Conservation (phyloP, 164 flowering plant species). For the Tetrastigma voinierianum region DNA sequence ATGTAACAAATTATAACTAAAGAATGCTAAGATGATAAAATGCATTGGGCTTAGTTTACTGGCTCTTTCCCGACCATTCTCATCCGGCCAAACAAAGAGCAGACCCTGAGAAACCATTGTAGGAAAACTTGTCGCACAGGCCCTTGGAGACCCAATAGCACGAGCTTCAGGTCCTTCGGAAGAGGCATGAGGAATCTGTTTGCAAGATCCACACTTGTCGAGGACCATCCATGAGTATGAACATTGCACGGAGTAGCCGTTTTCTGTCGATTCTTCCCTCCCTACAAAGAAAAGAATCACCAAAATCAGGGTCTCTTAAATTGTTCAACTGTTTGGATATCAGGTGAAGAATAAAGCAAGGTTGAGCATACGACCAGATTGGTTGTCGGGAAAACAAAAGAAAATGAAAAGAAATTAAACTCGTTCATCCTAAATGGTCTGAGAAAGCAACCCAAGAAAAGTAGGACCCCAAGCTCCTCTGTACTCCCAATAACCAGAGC, state of each 20-base stretch:
- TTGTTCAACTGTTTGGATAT: no score
- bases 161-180: slow-evolving; percentile 85
- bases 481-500: neutral
- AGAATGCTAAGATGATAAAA: slow-evolving; percentile 1
- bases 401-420: neutral
- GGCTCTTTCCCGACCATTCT: slow-evolving; percentile 90
- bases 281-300: slow-evolving; percentile 30
- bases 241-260: slow-evolving; percentile 88
- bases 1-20: neutral
- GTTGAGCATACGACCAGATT: neutral
- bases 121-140: slow-evolving; percentile 78
- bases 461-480: no score
- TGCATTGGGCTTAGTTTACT: slow-evolving; percentile 69
- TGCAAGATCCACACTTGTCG: slow-evolving; percentile 74
- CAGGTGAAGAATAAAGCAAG: no score
- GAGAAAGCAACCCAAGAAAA: no score
- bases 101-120: slow-evolving; percentile 92
- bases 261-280: slow-evolving; percentile 94
- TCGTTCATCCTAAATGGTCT: no score
- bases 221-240: slow-evolving; percentile 98
- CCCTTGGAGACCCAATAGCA: slow-evolving; percentile 71
- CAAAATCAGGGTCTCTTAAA: slow-evolving; percentile 1
- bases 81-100: slow-evolving; percentile 99
- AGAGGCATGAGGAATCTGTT: slow-evolving; percentile 78
- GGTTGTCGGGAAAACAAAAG: neutral